phyloP scores from a whole-genome alignment of 306 rosid species.

The Cucumis cinereus region DNA sequence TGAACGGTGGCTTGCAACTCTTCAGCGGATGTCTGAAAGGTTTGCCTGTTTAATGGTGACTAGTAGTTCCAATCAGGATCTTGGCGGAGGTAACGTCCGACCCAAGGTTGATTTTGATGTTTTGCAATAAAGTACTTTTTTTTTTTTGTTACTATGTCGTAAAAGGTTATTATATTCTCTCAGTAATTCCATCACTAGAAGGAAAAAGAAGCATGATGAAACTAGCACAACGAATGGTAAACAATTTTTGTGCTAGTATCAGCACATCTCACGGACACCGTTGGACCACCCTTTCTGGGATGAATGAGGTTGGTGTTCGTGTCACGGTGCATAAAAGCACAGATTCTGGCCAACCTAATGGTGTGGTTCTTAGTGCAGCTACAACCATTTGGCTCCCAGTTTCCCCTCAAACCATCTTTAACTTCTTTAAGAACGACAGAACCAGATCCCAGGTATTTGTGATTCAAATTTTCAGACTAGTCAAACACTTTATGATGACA shows the following conservation, averaged over 20 bases:
- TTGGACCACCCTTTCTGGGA: constrained; percentile 76
- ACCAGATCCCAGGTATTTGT: constrained; percentile 68
- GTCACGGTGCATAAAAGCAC: constrained; percentile 67
- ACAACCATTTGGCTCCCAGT: constrained; percentile 89
- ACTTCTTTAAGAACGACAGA: constrained; percentile 84
- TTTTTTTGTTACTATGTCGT: not conserved
- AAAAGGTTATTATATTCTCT: not conserved
- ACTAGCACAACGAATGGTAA: constrained; percentile 91
- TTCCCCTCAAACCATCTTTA: constrained; percentile 71
- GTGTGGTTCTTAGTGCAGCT: constrained; percentile 81
- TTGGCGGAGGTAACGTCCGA: constrained; percentile 53
- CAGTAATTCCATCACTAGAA: constrained; percentile 73
- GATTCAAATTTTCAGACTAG: not conserved
- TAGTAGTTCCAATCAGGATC: constrained; percentile 57
- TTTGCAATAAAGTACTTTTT: not conserved
- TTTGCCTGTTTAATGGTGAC: constrained; percentile 71
- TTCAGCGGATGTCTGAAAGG: constrained; percentile 79
- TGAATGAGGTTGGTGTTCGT: constrained; percentile 65
- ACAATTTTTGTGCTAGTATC: constrained; percentile 68
- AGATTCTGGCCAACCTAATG: constrained; percentile 80
- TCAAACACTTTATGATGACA: not conserved
- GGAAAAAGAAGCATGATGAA: constrained; percentile 96
- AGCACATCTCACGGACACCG: constrained; percentile 62
- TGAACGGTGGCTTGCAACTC: constrained; percentile 63
- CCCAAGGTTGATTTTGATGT: not conserved